A percentile compares a stretch with the other conserved stretches of the same genome.
These are phyloP conservation scores for Nicotiana paniculata DNA, from an alignment of 257 asterid genomes.

Conservation along the genomic window DNA sequence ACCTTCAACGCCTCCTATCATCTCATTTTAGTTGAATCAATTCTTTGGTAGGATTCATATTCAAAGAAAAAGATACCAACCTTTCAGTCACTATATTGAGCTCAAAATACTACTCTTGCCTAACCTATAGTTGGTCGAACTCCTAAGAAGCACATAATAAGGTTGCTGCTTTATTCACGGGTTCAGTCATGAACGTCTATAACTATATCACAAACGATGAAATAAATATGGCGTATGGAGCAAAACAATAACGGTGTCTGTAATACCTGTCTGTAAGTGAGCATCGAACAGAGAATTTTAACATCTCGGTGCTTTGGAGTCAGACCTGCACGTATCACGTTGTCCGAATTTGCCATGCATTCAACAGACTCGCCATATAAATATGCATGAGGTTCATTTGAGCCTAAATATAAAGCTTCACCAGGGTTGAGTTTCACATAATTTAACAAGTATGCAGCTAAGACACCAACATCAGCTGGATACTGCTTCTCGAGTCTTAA, in stretches of 20 bases:
- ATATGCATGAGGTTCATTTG: conserved; percentile 94
- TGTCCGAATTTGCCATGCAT: conserved; percentile 98
- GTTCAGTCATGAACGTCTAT: background rate
- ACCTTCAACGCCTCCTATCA: background rate
- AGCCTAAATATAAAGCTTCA: conserved; percentile 80
- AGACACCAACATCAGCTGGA: conserved; percentile 79
- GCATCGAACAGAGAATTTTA: conserved; percentile 86
- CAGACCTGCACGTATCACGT: conserved; percentile 96
- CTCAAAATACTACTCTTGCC: background rate
- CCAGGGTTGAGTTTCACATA: conserved; percentile 78
- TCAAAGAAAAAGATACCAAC: background rate
- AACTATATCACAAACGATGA: background rate
- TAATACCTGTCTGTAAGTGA: conserved; percentile 86
- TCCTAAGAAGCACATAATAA: background rate
- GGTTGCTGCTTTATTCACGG: background rate
- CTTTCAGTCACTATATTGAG: background rate
- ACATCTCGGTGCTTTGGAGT: conserved; percentile 86
- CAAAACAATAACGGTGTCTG: background rate
- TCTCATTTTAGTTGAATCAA: background rate
- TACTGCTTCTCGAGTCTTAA: conserved; percentile 76
- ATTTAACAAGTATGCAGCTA: conserved; percentile 77
- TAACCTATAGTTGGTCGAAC: background rate
- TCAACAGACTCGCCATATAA: conserved; percentile 81
- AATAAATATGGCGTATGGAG: background rate
- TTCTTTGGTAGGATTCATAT: background rate